A percentile compares a stretch with the other conserved stretches of the same genome.
These are phyloP conservation scores for Parascedosporium putredinis DNA, from an alignment of 2,329 filamentous ascomycete species.

Conservation along the genomic window DNA sequence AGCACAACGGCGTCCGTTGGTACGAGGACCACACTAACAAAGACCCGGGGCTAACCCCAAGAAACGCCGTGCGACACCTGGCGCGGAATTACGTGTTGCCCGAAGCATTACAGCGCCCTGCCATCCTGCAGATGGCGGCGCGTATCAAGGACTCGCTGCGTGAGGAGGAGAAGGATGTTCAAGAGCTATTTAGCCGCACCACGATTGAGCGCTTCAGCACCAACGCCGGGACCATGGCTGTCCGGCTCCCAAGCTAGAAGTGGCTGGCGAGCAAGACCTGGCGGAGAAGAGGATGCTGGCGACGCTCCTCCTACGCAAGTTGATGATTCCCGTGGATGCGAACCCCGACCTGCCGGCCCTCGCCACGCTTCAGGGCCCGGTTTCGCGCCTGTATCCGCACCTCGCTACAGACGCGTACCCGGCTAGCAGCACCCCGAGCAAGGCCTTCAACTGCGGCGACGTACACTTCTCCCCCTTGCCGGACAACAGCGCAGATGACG, in stretches of 20 bases:
- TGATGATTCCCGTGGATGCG: constrained; percentile 41
- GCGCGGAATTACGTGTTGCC: constrained; percentile 52
- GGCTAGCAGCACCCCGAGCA: constrained; percentile 16
- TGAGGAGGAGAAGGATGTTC: constrained; percentile 39
- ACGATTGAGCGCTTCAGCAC: constrained; percentile 36
- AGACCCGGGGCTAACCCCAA: constrained; percentile 62
- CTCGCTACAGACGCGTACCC: constrained; percentile 19
- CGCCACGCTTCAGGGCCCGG: constrained; percentile 31
- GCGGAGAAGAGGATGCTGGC: constrained; percentile 22
- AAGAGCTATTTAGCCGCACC: constrained; percentile 39
- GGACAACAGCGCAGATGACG: constrained; percentile 27
- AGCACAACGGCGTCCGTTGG: constrained; percentile 58
- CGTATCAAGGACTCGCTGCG: constrained; percentile 35
- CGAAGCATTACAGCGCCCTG: constrained; percentile 52
- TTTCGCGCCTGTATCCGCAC: constrained; percentile 38
- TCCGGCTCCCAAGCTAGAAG: constrained; percentile 31
- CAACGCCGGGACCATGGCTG: constrained; percentile 35
- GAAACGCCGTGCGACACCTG: constrained; percentile 72
- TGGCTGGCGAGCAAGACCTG: not conserved
- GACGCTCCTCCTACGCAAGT: constrained; percentile 33
- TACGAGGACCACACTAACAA: constrained; percentile 78
- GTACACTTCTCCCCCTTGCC: constrained; percentile 27
- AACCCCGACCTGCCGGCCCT: constrained; percentile 32
- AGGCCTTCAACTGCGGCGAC: constrained; percentile 29
- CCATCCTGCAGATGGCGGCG: constrained; percentile 51